Evolutionary conservation across 805 yeast genomes (phyloP), one percentile per base, ranked within the genome.

Genomic region (Sugiyamaella lignohabitans): DNA sequence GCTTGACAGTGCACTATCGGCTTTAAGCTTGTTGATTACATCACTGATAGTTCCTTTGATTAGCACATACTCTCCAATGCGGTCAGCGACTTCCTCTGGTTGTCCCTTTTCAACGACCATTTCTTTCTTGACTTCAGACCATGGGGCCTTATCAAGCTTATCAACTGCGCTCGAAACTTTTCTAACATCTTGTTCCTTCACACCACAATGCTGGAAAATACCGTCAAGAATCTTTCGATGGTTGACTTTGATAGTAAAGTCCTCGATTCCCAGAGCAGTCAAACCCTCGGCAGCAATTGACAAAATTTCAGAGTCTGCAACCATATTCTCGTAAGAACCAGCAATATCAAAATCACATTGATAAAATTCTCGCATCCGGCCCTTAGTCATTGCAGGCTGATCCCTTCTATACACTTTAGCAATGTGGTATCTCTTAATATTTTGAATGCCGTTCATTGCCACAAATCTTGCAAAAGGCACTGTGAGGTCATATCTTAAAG

Each of bases 331-430:
- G 65, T 84, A 91, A 48, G 66, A 68, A 45, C 99, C 99, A 19
- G 99, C 99, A 61, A 93, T 74, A 67, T 93, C 99, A 59, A 93
- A 86, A 71, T 93, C 99, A 73, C 99, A 93, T 71, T 93, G 99
- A 68, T 93, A 93, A 62, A 93, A 93, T 69, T 93, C 99, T 77
- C 99, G 85, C 98, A 93, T 93, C 69, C 99, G 80, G 52, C 99
- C 99, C 69, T 93, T 93, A 43, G 98, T 91, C 98, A 93, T 93
- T 5, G 99, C 99, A 3, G 99, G 99, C 69, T 93, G 99, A 65
- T 93, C 99, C 70, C 99, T 84, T 72, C 99, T 82, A 70, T 93
- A 93, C 46, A 93, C 99, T 67, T 93, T 93, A 57, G 99, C 98
- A 54, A 93, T 87, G 70, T 93, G 99, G 65, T 80, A 93, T 63